Evolutionary conservation across 2,329 filamentous ascomycete genomes (phyloP).

Genomic region (Epichloe glyceriae): DNA sequence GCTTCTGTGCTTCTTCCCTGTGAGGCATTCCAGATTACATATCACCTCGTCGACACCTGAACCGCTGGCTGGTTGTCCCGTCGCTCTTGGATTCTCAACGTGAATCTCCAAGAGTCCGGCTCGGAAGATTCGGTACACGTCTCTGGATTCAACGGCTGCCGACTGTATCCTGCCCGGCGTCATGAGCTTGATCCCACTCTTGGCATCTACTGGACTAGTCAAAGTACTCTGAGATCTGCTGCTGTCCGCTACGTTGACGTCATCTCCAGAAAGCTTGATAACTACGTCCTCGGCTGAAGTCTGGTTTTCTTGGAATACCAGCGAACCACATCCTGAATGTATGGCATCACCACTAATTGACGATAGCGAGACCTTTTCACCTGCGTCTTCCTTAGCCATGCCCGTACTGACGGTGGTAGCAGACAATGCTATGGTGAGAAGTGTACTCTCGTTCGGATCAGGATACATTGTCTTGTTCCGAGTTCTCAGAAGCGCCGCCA

Average conservation of each 20-base stretch:
- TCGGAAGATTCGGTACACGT: neutral
- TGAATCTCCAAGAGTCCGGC: neutral
- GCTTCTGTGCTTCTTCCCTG: neutral
- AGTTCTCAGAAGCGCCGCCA: neutral
- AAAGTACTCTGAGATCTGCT: neutral
- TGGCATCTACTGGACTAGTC: neutral
- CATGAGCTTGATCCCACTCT: neutral
- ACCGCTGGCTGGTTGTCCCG: neutral
- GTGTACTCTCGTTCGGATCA: conserved; percentile 1
- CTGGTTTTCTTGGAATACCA: neutral
- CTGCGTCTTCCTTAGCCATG: neutral
- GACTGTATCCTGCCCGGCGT: neutral
- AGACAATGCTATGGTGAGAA: neutral
- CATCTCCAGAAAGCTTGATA: neutral
- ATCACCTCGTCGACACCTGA: neutral
- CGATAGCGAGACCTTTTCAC: neutral
- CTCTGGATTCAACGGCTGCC: neutral
- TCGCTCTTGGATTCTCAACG: neutral
- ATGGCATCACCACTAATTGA: too few species aligned
- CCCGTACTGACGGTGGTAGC: neutral
- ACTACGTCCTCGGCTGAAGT: neutral
- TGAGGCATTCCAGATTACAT: neutral
- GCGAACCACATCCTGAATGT: neutral
- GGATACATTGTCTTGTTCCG: neutral
- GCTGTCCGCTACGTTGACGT: neutral